These are phyloP conservation scores for Sanghuangporus weigelae DNA, from an alignment of 1,284 basidiomycete genomes.

Conservation along the genomic window DNA sequence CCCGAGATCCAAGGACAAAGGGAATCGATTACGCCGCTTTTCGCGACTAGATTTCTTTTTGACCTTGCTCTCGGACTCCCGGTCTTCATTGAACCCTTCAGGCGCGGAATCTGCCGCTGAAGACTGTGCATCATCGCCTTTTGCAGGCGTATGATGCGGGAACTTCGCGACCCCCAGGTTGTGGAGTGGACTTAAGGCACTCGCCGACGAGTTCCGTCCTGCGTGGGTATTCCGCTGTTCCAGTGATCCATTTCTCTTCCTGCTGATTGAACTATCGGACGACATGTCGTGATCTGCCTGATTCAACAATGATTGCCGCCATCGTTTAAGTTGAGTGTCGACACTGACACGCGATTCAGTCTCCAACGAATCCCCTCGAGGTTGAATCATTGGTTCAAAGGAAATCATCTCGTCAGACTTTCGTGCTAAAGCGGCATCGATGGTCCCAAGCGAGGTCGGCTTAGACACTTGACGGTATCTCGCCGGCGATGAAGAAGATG, in stretches of 20 bases:
- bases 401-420: conserved; percentile 45
- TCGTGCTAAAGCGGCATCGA: conserved; percentile 38
- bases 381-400: conserved; percentile 40
- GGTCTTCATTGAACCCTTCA: conserved; percentile 27
- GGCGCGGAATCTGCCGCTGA: conserved; percentile 44
- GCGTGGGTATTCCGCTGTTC: conserved; percentile 24
- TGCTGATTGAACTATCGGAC: conserved; percentile 9
- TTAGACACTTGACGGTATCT: neutral
- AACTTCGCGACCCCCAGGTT: conserved; percentile 35
- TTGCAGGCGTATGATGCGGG: conserved; percentile 23
- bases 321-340: conserved; percentile 30
- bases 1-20: conserved; percentile 13
- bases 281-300: conserved; percentile 29
- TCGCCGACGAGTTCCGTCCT: conserved; percentile 36
- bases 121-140: conserved; percentile 44
- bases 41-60: conserved; percentile 18
- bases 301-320: conserved; percentile 39
- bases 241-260: neutral
- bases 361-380: conserved; percentile 31
- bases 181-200: conserved; percentile 36
- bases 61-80: conserved; percentile 27
- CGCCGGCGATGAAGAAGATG: neutral
- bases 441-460: conserved; percentile 24
- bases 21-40: conserved; percentile 10
- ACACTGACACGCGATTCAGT: conserved; percentile 12